Percentiles rank a stretch among this genome's conserved stretches.
Evolutionary conservation across 73 alveolate genomes (phyloP).

Genomic region (Tetrahymena elliotti): DNA sequence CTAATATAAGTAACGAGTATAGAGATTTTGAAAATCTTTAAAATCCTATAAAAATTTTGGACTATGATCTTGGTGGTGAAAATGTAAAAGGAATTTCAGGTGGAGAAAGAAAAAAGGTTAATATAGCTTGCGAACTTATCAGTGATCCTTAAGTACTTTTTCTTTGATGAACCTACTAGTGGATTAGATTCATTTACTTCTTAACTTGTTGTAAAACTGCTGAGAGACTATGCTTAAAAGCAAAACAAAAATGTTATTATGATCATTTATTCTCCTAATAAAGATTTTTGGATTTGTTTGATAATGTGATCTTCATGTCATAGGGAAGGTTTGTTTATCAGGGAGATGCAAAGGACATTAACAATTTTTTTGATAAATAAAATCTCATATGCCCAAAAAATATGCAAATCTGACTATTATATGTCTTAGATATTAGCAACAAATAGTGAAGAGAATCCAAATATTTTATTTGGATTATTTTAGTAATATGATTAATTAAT

Average conservation of each 20-base stretch:
- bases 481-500: not conserved
- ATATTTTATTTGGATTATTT: not conserved
- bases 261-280: not conserved
- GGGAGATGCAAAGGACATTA: not conserved
- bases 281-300: not conserved
- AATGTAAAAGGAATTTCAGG: constrained; percentile 31
- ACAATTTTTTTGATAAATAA: constrained; percentile 37
- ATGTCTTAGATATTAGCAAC: constrained; percentile 17
- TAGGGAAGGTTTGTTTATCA: not conserved
- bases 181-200: constrained; percentile 8
- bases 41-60: too few relatives aligned
- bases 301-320: not conserved
- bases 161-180: not conserved
- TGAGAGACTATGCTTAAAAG: constrained; percentile 4
- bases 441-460: not conserved
- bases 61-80: not conserved
- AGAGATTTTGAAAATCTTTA: not conserved
- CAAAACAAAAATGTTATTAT: not conserved
- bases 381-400: constrained; percentile 57
- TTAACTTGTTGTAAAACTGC: constrained; percentile 1
- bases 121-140: not conserved
- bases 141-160: not conserved
- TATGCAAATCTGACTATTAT: constrained; percentile 65
- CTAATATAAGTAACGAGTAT: constrained; percentile 51
- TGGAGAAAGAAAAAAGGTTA: constrained; percentile 1